Conservation (phyloP, 225 moss, liverwort and hornwort genomes). For the Asterella californica region DNA sequence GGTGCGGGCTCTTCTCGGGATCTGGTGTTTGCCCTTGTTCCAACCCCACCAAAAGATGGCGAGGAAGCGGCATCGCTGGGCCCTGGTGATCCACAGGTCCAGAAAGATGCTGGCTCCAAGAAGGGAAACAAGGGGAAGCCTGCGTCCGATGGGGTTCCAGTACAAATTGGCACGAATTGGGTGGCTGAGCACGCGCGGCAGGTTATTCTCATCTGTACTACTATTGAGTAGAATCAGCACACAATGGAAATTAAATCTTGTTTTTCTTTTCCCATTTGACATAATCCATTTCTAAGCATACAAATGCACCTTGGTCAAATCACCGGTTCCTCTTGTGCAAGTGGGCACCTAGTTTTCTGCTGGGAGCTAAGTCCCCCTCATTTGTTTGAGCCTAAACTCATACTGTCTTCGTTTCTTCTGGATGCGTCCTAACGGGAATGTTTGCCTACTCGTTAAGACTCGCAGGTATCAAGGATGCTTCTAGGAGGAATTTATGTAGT, state of each 20-base stretch:
- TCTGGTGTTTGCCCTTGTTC: slow-evolving; percentile 72
- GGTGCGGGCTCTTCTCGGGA: slow-evolving; percentile 72
- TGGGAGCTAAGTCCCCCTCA: too few species aligned
- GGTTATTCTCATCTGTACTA: slow-evolving; percentile 25
- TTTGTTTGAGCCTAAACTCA: background rate
- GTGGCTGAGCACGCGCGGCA: slow-evolving; percentile 88
- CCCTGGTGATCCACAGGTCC: slow-evolving; percentile 30
- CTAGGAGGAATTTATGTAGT: slow-evolving; percentile 86
- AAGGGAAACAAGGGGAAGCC: slow-evolving; percentile 56
- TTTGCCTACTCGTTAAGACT: background rate
- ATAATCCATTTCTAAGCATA: too few species aligned
- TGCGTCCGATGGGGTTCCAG: slow-evolving; percentile 37
- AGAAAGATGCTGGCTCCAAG: slow-evolving; percentile 52
- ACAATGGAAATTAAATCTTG: background rate
- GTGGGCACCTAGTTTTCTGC: too few species aligned
- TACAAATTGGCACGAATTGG: slow-evolving; percentile 69
- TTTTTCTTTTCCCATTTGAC: too few species aligned
- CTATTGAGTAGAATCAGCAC: background rate
- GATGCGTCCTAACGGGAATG: background rate
- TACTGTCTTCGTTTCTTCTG: background rate
- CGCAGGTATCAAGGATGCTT: slow-evolving; percentile 88
- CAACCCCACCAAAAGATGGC: slow-evolving; percentile 83
- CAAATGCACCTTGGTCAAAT: too few species aligned
- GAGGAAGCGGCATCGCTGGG: slow-evolving; percentile 58
- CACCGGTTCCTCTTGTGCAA: too few species aligned